Conservation (phyloP, 495 filamentous ascomycete species). For the Thermothielavioides terrestris region DNA sequence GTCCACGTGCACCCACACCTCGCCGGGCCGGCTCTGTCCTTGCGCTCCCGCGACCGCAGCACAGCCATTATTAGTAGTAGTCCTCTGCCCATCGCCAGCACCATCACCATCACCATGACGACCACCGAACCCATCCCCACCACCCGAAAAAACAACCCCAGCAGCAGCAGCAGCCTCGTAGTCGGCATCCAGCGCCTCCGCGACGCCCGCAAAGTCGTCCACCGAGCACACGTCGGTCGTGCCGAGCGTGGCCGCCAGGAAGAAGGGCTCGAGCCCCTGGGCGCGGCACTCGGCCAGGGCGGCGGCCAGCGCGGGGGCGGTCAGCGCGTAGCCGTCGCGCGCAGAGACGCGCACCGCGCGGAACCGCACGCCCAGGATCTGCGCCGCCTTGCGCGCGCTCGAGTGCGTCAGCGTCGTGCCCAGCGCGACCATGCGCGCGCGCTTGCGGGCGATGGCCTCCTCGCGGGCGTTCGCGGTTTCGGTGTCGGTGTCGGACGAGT, state of each 20-base stretch:
- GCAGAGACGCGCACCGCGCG: conserved; percentile 53
- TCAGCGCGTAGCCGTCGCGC: conserved; percentile 62
- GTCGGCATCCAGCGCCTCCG: conserved; percentile 50
- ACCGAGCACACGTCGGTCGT: conserved; percentile 83
- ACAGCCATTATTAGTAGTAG: too few relatives aligned
- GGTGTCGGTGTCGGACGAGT: too few relatives aligned
- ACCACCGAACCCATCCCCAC: too few relatives aligned
- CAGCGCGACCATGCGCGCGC: conserved; percentile 69
- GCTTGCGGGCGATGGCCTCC: conserved; percentile 54
- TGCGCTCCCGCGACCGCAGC: too few relatives aligned
- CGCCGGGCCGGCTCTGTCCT: too few relatives aligned
- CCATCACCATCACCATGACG: too few relatives aligned
- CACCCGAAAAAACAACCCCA: too few relatives aligned
- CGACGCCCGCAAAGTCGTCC: conserved; percentile 70
- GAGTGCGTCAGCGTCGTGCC: conserved; percentile 74
- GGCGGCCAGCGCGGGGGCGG: conserved; percentile 49
- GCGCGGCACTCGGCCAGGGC: conserved; percentile 52
- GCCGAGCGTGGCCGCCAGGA: conserved; percentile 74
- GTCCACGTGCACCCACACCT: conserved; percentile 88
- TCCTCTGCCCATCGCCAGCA: too few relatives aligned
- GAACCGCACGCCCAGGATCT: conserved; percentile 76
- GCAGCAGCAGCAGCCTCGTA: too few relatives aligned
- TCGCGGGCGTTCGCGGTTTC: conserved; percentile 52
- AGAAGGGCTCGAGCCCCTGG: conserved; percentile 73
- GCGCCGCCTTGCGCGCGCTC: conserved; percentile 76